phyloP scores from a whole-genome alignment of 2,329 filamentous ascomycete genomes.

The Stagonosporopsis cucurbitacearum region DNA sequence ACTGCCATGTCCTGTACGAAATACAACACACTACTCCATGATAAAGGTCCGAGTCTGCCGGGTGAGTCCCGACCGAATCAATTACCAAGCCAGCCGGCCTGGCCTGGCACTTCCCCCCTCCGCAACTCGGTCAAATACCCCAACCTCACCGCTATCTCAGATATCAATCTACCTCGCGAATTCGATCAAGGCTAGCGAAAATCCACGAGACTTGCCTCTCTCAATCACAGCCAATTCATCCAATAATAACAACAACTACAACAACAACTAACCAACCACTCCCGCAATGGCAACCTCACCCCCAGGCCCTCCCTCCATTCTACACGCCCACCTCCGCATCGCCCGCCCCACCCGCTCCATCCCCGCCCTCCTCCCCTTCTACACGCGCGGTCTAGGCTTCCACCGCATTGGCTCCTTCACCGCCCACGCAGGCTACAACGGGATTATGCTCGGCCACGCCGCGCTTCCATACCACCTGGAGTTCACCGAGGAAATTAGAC shows the following conservation, averaged over 20 bases:
- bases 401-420: conserved; percentile 44
- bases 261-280: not conserved
- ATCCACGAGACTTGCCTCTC: too few relatives aligned
- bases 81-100: not conserved
- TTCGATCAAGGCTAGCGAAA: too few relatives aligned
- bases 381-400: conserved; percentile 52
- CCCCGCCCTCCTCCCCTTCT: conserved; percentile 51
- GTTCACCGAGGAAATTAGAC: conserved; percentile 48
- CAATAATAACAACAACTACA: too few relatives aligned
- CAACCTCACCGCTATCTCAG: too few relatives aligned
- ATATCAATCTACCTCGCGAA: too few relatives aligned
- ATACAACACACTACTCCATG: too few relatives aligned
- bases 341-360: conserved; percentile 53
- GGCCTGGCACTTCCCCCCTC: not conserved
- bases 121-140: not conserved
- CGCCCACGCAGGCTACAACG: conserved; percentile 52
- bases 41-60: too few relatives aligned
- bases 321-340: conserved; percentile 46
- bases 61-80: not conserved
- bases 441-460: conserved; percentile 52
- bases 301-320: not conserved
- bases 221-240: too few relatives aligned
- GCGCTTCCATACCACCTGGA: conserved; percentile 53
- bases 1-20: too few relatives aligned
- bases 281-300: not conserved